Conservation (phyloP, 2,329 filamentous ascomycete species). For the Teratosphaeria nubilosa region DNA sequence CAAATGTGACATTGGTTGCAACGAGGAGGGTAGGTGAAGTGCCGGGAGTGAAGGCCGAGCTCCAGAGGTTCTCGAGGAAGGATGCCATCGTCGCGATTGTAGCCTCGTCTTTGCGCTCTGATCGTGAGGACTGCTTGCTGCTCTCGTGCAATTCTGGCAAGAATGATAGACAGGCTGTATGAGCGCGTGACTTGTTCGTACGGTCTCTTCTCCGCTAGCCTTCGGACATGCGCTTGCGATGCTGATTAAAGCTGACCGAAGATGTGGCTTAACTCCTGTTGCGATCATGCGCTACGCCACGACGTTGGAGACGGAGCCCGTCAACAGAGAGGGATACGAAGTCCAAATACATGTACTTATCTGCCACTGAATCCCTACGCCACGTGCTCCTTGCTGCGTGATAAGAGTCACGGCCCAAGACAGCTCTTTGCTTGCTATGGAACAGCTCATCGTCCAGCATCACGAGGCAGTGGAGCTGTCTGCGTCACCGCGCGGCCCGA, state of each 20-base stretch:
- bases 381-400: background rate
- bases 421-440: background rate
- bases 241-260: background rate
- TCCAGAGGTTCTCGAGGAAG: conserved; percentile 70
- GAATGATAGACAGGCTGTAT: background rate
- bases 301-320: background rate
- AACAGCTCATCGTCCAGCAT: background rate
- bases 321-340: background rate
- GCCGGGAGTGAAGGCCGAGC: conserved; percentile 87
- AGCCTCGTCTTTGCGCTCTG: background rate
- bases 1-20: conserved; percentile 86
- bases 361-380: background rate
- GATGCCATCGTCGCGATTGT: conserved; percentile 25
- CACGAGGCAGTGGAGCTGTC: background rate
- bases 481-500: background rate
- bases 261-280: background rate
- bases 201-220: background rate
- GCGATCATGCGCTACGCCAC: background rate
- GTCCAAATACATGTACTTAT: background rate
- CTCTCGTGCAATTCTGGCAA: background rate
- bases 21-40: conserved; percentile 78
- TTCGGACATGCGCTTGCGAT: background rate
- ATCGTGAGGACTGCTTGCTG: background rate
- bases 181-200: background rate
- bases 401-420: background rate